Conservation (phyloP, 495 filamentous ascomycete species). For the Pyronema domesticum region DNA sequence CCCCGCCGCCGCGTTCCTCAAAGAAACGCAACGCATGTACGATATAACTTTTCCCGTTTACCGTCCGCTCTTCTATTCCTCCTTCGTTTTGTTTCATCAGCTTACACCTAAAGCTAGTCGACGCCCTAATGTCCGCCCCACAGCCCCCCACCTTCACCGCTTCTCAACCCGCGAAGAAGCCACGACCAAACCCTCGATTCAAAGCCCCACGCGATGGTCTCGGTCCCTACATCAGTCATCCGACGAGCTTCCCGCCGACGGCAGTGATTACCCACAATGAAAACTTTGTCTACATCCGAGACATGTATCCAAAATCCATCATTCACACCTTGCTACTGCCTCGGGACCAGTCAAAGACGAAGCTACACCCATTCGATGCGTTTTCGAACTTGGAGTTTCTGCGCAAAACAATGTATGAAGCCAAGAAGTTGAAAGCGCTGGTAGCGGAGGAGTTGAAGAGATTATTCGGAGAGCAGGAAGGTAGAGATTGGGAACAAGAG, state of each 20-base stretch:
- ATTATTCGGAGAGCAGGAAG: constrained; percentile 48
- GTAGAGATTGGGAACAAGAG: constrained; percentile 63
- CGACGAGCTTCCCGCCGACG: constrained; percentile 40
- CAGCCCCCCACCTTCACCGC: neutral
- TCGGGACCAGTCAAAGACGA: constrained; percentile 41
- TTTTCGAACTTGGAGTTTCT: constrained; percentile 58
- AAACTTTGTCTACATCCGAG: constrained; percentile 63
- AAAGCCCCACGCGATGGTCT: constrained; percentile 37
- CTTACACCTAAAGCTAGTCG: neutral
- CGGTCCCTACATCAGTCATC: constrained; percentile 50
- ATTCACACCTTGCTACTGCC: constrained; percentile 79
- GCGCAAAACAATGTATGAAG: constrained; percentile 40
- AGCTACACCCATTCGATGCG: constrained; percentile 60
- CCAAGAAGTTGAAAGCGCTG: constrained; percentile 39
- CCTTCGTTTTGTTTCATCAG: neutral
- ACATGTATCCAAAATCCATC: constrained; percentile 67
- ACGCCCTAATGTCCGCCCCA: neutral
- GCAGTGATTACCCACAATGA: constrained; percentile 51
- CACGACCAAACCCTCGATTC: no score
- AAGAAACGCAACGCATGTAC: neutral
- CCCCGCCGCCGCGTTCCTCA: neutral
- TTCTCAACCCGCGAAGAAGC: neutral
- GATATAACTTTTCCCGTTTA: neutral
- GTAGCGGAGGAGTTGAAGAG: constrained; percentile 64
- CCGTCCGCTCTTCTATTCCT: neutral